phyloP scores from a whole-genome alignment of 2,329 filamentous ascomycete species.

The Saccharata proteae region DNA sequence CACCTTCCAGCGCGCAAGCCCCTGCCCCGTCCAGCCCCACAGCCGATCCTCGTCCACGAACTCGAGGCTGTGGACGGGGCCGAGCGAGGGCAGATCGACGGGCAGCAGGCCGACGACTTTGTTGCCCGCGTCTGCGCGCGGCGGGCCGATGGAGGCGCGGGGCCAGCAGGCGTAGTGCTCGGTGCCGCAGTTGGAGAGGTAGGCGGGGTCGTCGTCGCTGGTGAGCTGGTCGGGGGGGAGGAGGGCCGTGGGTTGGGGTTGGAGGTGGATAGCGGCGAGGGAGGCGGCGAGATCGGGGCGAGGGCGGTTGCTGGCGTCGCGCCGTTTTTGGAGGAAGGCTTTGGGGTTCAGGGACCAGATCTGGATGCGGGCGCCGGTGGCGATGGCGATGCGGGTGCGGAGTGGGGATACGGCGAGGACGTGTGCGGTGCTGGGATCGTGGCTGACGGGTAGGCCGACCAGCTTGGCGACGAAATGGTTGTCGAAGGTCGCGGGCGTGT shows the following conservation, averaged over 20 bases:
- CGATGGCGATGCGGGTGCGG: constrained; percentile 14
- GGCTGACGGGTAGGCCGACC: constrained; percentile 8
- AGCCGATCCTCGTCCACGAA: constrained; percentile 13
- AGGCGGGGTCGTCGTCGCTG: background rate
- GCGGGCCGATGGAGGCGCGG: too few species aligned
- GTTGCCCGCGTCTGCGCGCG: too few species aligned
- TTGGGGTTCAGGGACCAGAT: constrained; percentile 13
- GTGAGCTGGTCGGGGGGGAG: background rate
- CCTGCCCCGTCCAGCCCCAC: constrained; percentile 14
- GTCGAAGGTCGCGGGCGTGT: constrained; percentile 6
- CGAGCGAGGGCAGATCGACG: constrained; percentile 10
- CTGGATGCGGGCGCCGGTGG: constrained; percentile 14
- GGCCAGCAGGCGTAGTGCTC: too few species aligned
- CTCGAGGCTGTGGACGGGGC: constrained; percentile 12
- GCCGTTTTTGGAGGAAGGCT: constrained; percentile 13
- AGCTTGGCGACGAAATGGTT: constrained; percentile 14
- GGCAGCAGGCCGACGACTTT: constrained; percentile 13
- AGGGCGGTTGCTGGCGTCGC: constrained; percentile 1
- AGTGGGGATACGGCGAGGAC: constrained; percentile 13
- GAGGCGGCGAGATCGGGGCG: too few species aligned
- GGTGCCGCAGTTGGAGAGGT: background rate
- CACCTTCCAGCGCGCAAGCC: constrained; percentile 13
- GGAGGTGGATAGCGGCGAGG: too few species aligned
- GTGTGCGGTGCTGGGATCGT: constrained; percentile 11
- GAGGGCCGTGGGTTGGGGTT: background rate